Evolutionary conservation across 352 stramenopile genomes (phyloP).

Genomic region (Globisporangium rhizosaccharum): DNA sequence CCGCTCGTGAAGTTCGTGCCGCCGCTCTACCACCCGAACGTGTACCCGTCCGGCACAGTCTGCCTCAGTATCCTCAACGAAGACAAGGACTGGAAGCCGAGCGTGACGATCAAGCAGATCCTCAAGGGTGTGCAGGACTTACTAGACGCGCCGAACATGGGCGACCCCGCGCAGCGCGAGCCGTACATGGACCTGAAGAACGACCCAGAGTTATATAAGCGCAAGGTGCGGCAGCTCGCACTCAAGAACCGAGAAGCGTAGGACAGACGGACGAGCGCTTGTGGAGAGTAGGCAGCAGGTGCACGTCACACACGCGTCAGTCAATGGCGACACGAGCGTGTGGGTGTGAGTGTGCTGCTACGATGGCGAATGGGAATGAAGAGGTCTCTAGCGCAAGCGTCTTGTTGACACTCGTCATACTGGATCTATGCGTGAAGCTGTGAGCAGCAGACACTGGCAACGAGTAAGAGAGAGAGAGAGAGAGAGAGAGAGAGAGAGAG

Average conservation of each 20-base stretch:
- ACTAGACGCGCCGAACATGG: conserved; percentile 85
- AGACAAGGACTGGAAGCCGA: conserved; percentile 98
- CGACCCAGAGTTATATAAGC: conserved; percentile 85
- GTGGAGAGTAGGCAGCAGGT: not conserved
- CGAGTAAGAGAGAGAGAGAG: too few species aligned
- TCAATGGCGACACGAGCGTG: not conserved
- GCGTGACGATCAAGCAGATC: conserved; percentile 97
- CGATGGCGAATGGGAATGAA: too few species aligned
- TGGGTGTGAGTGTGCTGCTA: not conserved
- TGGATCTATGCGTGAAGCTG: too few species aligned
- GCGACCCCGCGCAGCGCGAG: conserved; percentile 80
- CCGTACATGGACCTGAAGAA: conserved; percentile 88
- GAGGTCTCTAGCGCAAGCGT: too few species aligned
- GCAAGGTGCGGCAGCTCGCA: conserved; percentile 77
- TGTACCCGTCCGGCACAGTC: conserved; percentile 96
- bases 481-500: too few species aligned
- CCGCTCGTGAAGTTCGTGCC: conserved; percentile 98
- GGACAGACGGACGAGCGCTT: not conserved
- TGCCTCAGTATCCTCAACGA: conserved; percentile 98
- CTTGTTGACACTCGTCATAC: too few species aligned
- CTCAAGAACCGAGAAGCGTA: conserved; percentile 84
- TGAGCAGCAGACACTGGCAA: too few species aligned
- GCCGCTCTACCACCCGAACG: conserved; percentile 96
- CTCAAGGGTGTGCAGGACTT: conserved; percentile 95
- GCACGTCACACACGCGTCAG: not conserved